phyloP scores from a whole-genome alignment of 352 stramenopile genomes.

The Pythium plurisporium region DNA sequence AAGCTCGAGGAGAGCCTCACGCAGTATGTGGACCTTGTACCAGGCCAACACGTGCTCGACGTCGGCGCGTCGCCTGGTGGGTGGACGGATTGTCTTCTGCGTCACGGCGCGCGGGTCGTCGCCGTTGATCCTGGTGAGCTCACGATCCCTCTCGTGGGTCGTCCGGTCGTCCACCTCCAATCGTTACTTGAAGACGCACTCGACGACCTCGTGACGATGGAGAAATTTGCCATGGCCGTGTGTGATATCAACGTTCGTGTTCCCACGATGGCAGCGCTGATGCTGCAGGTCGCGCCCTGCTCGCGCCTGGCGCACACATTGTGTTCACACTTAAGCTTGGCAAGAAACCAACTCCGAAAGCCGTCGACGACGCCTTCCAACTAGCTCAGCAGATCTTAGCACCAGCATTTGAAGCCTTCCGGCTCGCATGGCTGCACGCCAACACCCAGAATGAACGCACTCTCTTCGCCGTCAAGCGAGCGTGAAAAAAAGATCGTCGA shows the following conservation, averaged over 20 bases:
- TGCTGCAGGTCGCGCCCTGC: conserved; percentile 25
- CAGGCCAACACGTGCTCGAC: conserved; percentile 34
- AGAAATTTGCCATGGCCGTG: conserved; percentile 39
- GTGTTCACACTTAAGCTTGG: conserved; percentile 39
- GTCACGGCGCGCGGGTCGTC: conserved; percentile 38
- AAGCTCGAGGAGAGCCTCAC: conserved; percentile 46
- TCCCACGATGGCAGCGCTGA: conserved; percentile 25
- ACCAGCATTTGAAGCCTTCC: conserved; percentile 18
- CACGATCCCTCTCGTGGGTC: conserved; percentile 25
- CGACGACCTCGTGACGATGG: conserved; percentile 19
- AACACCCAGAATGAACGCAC: conserved; percentile 41
- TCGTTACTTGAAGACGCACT: conserved; percentile 38
- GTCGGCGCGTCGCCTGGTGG: conserved; percentile 49
- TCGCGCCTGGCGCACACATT: conserved; percentile 17
- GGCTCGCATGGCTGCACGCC: conserved; percentile 32
- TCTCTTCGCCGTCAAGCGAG: conserved; percentile 22
- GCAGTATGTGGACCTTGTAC: conserved; percentile 21
- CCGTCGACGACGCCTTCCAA: conserved; percentile 19
- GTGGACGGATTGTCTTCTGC: conserved; percentile 49
- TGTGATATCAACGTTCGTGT: conserved; percentile 46
- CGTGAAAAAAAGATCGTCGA: background rate
- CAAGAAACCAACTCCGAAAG: conserved; percentile 25
- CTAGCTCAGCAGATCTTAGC: conserved; percentile 13
- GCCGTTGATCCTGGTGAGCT: conserved; percentile 49
- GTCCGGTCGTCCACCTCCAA: conserved; percentile 37